Evolutionary conservation across 805 yeast genomes (phyloP).

Genomic region (Vanderwaltozyma yarrowii): DNA sequence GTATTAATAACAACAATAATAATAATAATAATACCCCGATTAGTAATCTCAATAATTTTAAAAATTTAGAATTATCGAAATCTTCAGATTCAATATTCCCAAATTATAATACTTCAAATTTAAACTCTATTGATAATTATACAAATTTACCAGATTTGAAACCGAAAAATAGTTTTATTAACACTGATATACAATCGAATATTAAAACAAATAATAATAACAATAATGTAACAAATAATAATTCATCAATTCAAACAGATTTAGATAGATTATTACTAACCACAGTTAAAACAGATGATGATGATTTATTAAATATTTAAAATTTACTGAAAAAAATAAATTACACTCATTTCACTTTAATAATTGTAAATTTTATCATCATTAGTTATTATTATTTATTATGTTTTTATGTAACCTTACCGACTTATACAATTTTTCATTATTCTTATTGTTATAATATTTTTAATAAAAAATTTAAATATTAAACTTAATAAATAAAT

Average conservation of each 20-base stretch:
- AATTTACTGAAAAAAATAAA: too few relatives aligned
- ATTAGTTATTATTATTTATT: too few relatives aligned
- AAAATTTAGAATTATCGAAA: neutral
- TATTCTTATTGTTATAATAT: too few relatives aligned
- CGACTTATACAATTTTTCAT: too few relatives aligned
- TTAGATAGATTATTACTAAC: slow-evolving; percentile 1
- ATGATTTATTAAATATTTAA: slow-evolving; percentile 1
- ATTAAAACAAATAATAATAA: neutral
- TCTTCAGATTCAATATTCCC: neutral
- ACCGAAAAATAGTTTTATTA: too few relatives aligned
- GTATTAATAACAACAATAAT: neutral
- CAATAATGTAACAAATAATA: neutral
- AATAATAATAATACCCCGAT: neutral
- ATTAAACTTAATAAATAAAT: too few relatives aligned
- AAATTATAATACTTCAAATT: neutral
- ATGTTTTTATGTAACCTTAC: too few relatives aligned
- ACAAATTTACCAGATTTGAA: neutral
- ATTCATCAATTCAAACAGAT: neutral
- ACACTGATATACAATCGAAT: neutral
- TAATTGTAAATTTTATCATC: too few relatives aligned
- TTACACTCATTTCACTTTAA: too few relatives aligned
- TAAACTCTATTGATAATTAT: neutral
- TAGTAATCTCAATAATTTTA: too few relatives aligned
- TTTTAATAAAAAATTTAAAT: too few relatives aligned
- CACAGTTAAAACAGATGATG: slow-evolving; percentile 1